phyloP scores from a whole-genome alignment of 805 yeast genomes.

The Wickerhamiella nectarea region DNA sequence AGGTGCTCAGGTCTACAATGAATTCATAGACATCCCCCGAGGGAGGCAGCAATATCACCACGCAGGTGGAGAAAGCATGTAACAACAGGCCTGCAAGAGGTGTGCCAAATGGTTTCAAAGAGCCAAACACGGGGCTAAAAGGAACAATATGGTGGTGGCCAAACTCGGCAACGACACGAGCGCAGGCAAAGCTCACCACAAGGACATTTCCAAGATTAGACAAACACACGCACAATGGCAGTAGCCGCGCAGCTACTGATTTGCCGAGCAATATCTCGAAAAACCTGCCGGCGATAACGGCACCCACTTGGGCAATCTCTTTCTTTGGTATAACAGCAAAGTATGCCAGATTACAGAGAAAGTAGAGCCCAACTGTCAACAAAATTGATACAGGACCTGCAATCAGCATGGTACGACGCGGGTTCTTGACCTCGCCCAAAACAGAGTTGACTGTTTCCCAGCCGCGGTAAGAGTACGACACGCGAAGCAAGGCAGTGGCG shows the following conservation, averaged over 20 bases:
- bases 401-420: constrained; percentile 40
- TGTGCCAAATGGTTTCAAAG: constrained; percentile 28
- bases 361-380: constrained; percentile 39
- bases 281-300: constrained; percentile 48
- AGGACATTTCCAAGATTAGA: constrained; percentile 53
- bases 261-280: constrained; percentile 46
- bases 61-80: constrained; percentile 44
- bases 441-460: constrained; percentile 62
- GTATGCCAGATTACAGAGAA: constrained; percentile 45
- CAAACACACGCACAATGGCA: constrained; percentile 45
- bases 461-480: constrained; percentile 52
- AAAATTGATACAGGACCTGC: constrained; percentile 49
- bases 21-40: constrained; percentile 51
- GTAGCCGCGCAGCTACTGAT: constrained; percentile 34
- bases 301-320: constrained; percentile 39
- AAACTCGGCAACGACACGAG: constrained; percentile 44
- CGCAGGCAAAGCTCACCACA: constrained; percentile 50
- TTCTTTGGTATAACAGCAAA: constrained; percentile 37
- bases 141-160: constrained; percentile 41
- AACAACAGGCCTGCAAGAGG: constrained; percentile 34
- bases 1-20: constrained; percentile 46
- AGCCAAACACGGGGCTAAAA: constrained; percentile 33
- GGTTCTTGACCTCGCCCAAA: constrained; percentile 42
- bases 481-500: constrained; percentile 44
- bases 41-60: constrained; percentile 45